These are phyloP conservation scores for Ophiorrhiza pumila DNA, from an alignment of 257 asterid genomes.

Conservation along the genomic window DNA sequence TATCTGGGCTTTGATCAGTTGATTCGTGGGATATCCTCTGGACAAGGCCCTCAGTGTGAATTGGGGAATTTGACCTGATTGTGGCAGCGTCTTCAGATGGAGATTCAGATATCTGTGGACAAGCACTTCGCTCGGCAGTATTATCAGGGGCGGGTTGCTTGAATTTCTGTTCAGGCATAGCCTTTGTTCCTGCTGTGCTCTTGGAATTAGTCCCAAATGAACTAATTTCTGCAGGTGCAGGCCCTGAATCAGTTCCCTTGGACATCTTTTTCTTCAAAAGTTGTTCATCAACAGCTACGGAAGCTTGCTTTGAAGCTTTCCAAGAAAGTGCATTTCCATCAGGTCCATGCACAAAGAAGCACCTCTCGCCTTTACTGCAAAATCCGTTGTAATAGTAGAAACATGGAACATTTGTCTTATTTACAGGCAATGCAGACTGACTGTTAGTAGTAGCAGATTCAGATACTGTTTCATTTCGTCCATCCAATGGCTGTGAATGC, in stretches of 20 bases:
- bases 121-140: conserved; percentile 15
- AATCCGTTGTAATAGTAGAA: conserved; percentile 34
- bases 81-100: conserved; percentile 28
- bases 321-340: conserved; percentile 16
- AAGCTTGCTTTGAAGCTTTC: conserved; percentile 22
- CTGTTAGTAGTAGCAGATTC: conserved; percentile 18
- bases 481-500: conserved; percentile 34
- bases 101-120: conserved; percentile 22
- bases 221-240: conserved; percentile 19
- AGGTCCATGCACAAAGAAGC: conserved; percentile 34
- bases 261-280: conserved; percentile 24
- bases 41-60: conserved; percentile 18
- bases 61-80: conserved; percentile 22
- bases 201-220: conserved; percentile 16
- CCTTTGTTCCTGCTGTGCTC: conserved; percentile 9
- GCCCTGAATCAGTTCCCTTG: conserved; percentile 22
- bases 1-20: conserved; percentile 26
- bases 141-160: conserved; percentile 2
- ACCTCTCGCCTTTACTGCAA: conserved; percentile 41
- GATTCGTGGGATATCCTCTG: conserved; percentile 18
- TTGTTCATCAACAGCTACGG: conserved; percentile 21
- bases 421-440: conserved; percentile 24
- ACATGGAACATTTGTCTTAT: conserved; percentile 35
- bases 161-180: conserved; percentile 15
- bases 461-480: conserved; percentile 22